Evolutionary conservation across 441 rosid genomes (phyloP), one percentile per base, ranked within the genome.

Genomic region (Cnidoscolus chayamansa): DNA sequence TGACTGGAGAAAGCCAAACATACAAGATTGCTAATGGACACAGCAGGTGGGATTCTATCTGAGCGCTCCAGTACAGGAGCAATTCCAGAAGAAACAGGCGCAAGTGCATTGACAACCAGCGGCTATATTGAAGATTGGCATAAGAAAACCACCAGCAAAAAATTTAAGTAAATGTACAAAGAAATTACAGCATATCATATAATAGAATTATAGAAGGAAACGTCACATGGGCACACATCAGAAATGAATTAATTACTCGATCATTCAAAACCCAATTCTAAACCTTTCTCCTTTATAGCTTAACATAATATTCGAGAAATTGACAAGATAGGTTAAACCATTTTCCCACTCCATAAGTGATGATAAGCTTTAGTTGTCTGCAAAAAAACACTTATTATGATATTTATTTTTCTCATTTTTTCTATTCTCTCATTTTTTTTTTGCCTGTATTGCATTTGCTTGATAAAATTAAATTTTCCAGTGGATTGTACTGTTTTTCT

Each of bases 31-130:
- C 75, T 72, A 17, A 86, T 77, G 48, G 87, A 78, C 61, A 86
- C 83, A 73, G 77, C 74, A 66, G 84, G 74, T 15, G 74, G 82
- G 56, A 73, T 77, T 79, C 89, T 80, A 76, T 83, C 89, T 11
- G 77, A 67, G 32, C 83, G 85, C 70, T 85, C 89, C 67, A 81
- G 70, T 10, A 79, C 40, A 57, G 89, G 68, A 67, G 82, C 75
- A 56, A 81, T 63, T 63, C 87, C 74, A 74, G 78, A 76, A 64
- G 84, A 73, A 74, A 79, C 80, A 32, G 85, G 84, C 68, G 85
- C 85, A 49, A 82, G 84, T 50, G 89, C 80, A 55, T 80, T 85
- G 6, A 83, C 78, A 53, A 79, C 79, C 67, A 85, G 76, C 13
- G 87, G 85, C 89, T 85, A 82, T 74, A 70, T 50, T 59, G 54